Percentiles rank a stretch among this genome's conserved stretches.
Conservation (phyloP, 1,139 yeast species). For the Yamadazyma membranifaciens region DNA sequence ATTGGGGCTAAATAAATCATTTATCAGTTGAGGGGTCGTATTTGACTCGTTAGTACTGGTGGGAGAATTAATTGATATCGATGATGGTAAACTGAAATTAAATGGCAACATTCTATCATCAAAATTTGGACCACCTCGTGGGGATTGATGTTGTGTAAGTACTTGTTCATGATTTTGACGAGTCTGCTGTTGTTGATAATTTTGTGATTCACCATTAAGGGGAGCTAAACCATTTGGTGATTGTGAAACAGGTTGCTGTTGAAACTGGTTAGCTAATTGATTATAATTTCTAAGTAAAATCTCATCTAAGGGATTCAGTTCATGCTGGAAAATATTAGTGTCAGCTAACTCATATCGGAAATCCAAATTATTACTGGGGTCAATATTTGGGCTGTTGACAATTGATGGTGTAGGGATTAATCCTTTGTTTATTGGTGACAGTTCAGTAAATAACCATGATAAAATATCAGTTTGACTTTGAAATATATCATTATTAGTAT, state of each 20-base stretch:
- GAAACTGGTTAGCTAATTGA: constrained; percentile 2
- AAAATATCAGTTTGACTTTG: constrained; percentile 37
- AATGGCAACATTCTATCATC: constrained; percentile 8
- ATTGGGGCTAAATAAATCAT: constrained; percentile 17
- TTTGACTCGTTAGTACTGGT: constrained; percentile 35
- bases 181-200: background rate
- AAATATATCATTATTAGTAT: constrained; percentile 1
- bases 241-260: background rate
- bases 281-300: constrained; percentile 21
- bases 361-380: constrained; percentile 1
- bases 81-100: constrained; percentile 18
- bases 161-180: background rate
- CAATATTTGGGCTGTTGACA: constrained; percentile 3
- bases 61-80: constrained; percentile 35
- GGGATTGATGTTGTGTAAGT: background rate
- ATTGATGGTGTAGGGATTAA: constrained; percentile 1
- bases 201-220: background rate
- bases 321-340: constrained; percentile 35
- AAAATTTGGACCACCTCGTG: background rate
- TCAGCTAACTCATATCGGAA: constrained; percentile 20
- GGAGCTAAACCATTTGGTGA: background rate
- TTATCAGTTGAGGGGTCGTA: constrained; percentile 22
- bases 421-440: constrained; percentile 15
- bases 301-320: constrained; percentile 42
- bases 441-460: constrained; percentile 40